Evolutionary conservation across 2,329 filamentous ascomycete genomes (phyloP), one percentile per base, ranked within the genome.

Genomic region (Colletotrichum viniferum): DNA sequence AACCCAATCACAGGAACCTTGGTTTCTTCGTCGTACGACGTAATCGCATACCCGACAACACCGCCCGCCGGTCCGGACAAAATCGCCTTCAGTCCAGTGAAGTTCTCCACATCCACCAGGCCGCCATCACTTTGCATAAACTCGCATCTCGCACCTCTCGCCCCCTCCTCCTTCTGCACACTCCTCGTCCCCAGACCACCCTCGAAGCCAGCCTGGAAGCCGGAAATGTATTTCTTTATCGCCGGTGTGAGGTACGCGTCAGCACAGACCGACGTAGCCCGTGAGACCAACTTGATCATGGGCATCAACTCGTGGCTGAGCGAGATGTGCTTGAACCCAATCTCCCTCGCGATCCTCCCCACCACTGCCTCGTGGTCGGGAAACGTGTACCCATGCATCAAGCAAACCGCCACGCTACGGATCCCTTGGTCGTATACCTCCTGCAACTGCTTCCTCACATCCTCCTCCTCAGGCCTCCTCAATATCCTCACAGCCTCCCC

Each of bases 311-410:
- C 92, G 78, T 95, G 93, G 78, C 93, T 95, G 36, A 96, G 87
- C 71, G 94, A 96, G 77, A 98, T 92, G 83, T 98, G 95, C 72
- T 91, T 85, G 81, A 97, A 97, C 2, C 96, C 96, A 78, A 98
- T 92, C 18, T 97, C 93, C 73, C 88, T 89, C 1, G 96, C 96
- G 63, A 98, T 86, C 78, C 88, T 90, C 18, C 95, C 95, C 12
- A 98, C 89, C 56, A 95, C 81, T 1, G 93, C 92, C 82, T 98
- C 96, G 79, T 98, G 96, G 65, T 94, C 91, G 1, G 95, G 95
- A 81, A 95, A 98, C 0, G 95, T 98, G 82, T 98, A 98, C 6
- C 94, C 94, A 81, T 98, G 96, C 92, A 98, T 96, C 74, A 98
- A 86, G 79, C 95, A 97, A 3, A 98, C 95, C 4, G 96, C 96